Conservation (phyloP, 176 grass and related monocot genomes). For the Guadua angustifolia region DNA sequence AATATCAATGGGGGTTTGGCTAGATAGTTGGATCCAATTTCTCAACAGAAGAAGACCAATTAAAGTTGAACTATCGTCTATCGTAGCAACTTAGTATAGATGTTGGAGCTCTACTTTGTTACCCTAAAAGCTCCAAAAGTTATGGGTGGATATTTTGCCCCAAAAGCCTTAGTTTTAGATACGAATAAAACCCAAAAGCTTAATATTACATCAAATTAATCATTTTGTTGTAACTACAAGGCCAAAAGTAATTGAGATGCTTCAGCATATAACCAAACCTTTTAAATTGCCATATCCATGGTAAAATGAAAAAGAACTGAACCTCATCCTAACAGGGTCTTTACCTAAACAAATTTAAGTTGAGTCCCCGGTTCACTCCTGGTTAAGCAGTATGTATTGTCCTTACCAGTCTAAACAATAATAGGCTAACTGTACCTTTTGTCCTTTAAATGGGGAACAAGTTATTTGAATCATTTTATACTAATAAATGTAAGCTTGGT, state of each 20-base stretch:
- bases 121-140: slow-evolving; percentile 5
- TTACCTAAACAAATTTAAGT: neutral
- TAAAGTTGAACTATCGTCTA: too few species aligned
- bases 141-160: slow-evolving; percentile 8
- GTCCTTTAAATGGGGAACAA: neutral
- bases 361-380: too few species aligned
- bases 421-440: neutral
- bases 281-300: neutral
- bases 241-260: slow-evolving; percentile 12
- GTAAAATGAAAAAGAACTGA: neutral
- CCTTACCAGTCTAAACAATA: neutral
- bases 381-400: neutral
- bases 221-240: slow-evolving; percentile 6
- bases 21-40: too few species aligned
- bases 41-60: too few species aligned
- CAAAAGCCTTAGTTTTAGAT: neutral
- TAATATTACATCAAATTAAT: neutral
- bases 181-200: neutral
- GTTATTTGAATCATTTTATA: neutral
- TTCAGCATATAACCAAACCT: slow-evolving; percentile 24
- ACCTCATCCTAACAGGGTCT: neutral
- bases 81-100: too few species aligned
- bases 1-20: neutral
- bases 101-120: neutral
- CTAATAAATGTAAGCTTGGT: slow-evolving; percentile 12